Evolutionary conservation across 2,329 filamentous ascomycete genomes (phyloP), one percentile per base, ranked within the genome.

Genomic region (Dactylellina haptotyla): DNA sequence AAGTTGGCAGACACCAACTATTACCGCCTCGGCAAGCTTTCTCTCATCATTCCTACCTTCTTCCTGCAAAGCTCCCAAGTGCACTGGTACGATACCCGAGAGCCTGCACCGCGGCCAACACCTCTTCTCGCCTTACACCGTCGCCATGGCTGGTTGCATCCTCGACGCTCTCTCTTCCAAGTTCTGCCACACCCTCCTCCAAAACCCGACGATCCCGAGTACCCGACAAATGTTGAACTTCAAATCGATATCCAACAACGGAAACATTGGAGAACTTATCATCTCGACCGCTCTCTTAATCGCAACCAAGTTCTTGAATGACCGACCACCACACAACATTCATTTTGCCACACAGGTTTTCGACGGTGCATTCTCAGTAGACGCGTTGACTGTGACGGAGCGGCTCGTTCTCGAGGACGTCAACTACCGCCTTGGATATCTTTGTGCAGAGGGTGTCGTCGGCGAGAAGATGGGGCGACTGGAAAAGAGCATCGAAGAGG

Each of bases 131-230:
- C 46, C 67, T 4, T 72, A 65, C 46, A 72, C 67, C 12, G 41
- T 72, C 39, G 59, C 67, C 46, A 72, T 72, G 67, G 67, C 67
- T 28, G 67, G 67, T 5, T 72, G 67, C 28, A 72, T 72, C 16
- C 67, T 72, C 26, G 67, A 72, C 28, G 67, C 59, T n/a, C 67
- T 72, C 25, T 72, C 67, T 41, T 72, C 67, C n/a, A 72, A 72
- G 37, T 72, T 72, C 53, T 72, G 67, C 32, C 67, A 72, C 25
- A 61, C 51, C 4, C 67, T 72, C 26, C 46, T 72, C 6, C 67
- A 72, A 37, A 43, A 72, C 37, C 59, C 67, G 26, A 58, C 46
- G 4, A 72, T 72, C n/a, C 67, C 67, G 1, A 54, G 67, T 16
- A 72, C 65, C 28, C 67, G 45, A 26, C 67, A 45, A 54, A 32